These are phyloP conservation scores for Blastobotrys peoriensis DNA, from an alignment of 805 yeast species.

Conservation along the genomic window DNA sequence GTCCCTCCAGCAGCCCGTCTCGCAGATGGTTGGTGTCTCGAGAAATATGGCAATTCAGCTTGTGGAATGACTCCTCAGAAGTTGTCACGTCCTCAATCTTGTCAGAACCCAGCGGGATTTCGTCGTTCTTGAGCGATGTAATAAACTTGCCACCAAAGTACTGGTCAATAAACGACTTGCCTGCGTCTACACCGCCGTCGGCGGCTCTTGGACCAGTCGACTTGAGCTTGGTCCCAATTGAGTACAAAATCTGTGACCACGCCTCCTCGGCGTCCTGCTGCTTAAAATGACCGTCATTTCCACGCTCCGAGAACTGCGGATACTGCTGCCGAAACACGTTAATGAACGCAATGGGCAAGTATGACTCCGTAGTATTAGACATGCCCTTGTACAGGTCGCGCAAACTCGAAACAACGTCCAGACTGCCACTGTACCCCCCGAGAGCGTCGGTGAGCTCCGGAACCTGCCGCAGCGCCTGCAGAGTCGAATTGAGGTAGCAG, in stretches of 20 bases:
- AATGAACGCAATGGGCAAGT: constrained; percentile 65
- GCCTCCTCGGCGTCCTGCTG: constrained; percentile 99
- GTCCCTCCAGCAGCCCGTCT: constrained; percentile 72
- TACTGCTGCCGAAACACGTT: constrained; percentile 47
- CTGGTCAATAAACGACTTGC: constrained; percentile 42
- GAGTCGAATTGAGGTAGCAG: constrained; percentile 67
- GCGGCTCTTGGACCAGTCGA: constrained; percentile 8
- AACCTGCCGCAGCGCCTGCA: constrained; percentile 48
- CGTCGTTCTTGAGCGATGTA: constrained; percentile 56
- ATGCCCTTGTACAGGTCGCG: constrained; percentile 29
- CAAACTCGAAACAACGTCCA: constrained; percentile 29
- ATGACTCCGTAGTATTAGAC: constrained; percentile 33
- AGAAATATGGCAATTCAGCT: constrained; percentile 84
- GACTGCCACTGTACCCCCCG: constrained; percentile 28
- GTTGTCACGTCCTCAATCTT: constrained; percentile 26
- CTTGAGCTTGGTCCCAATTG: constrained; percentile 40
- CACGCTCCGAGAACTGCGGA: constrained; percentile 86
- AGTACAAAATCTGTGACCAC: constrained; percentile 66
- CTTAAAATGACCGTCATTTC: constrained; percentile 60
- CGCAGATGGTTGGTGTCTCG: constrained; percentile 79
- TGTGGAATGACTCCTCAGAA: constrained; percentile 52
- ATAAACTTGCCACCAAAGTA: constrained; percentile 62
- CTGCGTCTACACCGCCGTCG: constrained; percentile 22
- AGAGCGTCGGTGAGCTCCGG: constrained; percentile 45
- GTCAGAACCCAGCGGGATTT: constrained; percentile 15